A percentile compares a stretch with the other conserved stretches of the same genome.
These are phyloP conservation scores for Aspergillus saccharolyticus DNA, from an alignment of 495 filamentous ascomycete genomes.

Conservation along the genomic window DNA sequence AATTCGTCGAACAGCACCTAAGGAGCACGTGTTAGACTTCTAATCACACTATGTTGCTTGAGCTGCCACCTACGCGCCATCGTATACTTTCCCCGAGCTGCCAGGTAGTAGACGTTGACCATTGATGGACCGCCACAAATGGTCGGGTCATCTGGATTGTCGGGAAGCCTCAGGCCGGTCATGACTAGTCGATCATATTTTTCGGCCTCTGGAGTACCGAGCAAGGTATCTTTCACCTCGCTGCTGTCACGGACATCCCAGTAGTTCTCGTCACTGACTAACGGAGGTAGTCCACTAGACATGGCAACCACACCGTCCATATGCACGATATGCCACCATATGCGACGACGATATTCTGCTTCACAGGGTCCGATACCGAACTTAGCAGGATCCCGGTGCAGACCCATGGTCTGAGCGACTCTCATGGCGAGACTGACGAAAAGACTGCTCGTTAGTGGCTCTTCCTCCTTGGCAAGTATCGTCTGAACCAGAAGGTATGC, in stretches of 20 bases:
- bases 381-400: slow-evolving; percentile 64
- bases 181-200: slow-evolving; percentile 32
- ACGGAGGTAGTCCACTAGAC: slow-evolving; percentile 43
- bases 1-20: slow-evolving; percentile 42
- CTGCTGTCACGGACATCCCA: slow-evolving; percentile 45
- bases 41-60: background rate
- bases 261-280: slow-evolving; percentile 42
- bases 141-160: slow-evolving; percentile 43
- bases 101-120: slow-evolving; percentile 47
- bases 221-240: slow-evolving; percentile 42
- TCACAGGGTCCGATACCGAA: slow-evolving; percentile 62
- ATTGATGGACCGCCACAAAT: slow-evolving; percentile 42
- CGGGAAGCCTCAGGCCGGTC: slow-evolving; percentile 29
- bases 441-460: slow-evolving; percentile 43
- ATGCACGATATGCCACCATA: slow-evolving; percentile 72
- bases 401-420: slow-evolving; percentile 68
- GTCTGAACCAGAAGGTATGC: slow-evolving; percentile 45
- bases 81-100: slow-evolving; percentile 41
- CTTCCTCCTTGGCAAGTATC: slow-evolving; percentile 44
- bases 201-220: slow-evolving; percentile 37
- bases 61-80: slow-evolving; percentile 39
- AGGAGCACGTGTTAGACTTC: slow-evolving; percentile 11
- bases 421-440: slow-evolving; percentile 54
- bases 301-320: slow-evolving; percentile 53
- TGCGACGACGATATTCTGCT: slow-evolving; percentile 61